Conservation (phyloP, 805 yeast genomes). For the Saturnispora serradocipensis region DNA sequence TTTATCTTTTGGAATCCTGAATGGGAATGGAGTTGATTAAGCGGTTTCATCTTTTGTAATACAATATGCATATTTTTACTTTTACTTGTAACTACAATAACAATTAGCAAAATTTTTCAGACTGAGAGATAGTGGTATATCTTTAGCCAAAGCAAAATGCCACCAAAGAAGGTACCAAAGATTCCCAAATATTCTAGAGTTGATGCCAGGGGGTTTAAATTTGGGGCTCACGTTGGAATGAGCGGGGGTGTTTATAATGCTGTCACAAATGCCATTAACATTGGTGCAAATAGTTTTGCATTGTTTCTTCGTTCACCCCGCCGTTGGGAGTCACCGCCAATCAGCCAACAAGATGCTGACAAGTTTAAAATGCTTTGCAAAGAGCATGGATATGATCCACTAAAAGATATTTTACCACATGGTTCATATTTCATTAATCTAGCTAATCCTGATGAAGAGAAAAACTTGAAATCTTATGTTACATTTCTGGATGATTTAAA, state of each 20-base stretch:
- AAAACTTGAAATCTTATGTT: conserved; percentile 63
- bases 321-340: conserved; percentile 81
- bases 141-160: conserved; percentile 10
- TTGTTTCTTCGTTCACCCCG: conserved; percentile 84
- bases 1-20: not conserved
- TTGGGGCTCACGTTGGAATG: conserved; percentile 85
- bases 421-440: conserved; percentile 90
- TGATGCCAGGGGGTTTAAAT: conserved; percentile 37
- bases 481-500: conserved; percentile 79
- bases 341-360: conserved; percentile 54
- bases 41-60: not conserved
- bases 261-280: conserved; percentile 34
- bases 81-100: not conserved
- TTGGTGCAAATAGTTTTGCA: conserved; percentile 78
- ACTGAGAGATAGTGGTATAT: not conserved
- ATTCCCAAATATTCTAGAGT: conserved; percentile 31
- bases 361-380: conserved; percentile 59
- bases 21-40: not conserved
- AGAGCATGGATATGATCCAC: conserved; percentile 56
- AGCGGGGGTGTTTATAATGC: conserved; percentile 53
- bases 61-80: too few species aligned
- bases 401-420: conserved; percentile 81
- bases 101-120: not conserved
- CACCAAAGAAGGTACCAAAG: conserved; percentile 17
- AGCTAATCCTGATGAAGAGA: conserved; percentile 81